Evolutionary conservation across 805 yeast species (phyloP).

Genomic region (Helenozyma baotianmanensis): DNA sequence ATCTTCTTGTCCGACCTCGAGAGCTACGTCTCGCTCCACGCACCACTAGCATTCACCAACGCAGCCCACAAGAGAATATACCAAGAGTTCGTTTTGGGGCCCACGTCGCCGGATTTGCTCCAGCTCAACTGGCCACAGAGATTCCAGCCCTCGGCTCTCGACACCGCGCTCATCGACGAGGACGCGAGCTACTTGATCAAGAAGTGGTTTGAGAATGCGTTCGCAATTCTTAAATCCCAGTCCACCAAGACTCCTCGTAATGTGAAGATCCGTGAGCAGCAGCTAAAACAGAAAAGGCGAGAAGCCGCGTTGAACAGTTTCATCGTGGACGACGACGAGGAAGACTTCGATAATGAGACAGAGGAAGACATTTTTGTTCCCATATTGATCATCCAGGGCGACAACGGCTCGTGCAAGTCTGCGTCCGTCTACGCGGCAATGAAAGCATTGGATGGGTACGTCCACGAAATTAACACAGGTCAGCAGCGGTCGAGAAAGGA

Average conservation of each 20-base stretch:
- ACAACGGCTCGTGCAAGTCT: conserved; percentile 74
- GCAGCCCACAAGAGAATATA: conserved; percentile 8
- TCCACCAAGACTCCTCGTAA: conserved; percentile 31
- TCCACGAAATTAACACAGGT: conserved; percentile 79
- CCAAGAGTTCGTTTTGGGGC: conserved; percentile 1
- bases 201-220: conserved; percentile 41
- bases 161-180: conserved; percentile 31
- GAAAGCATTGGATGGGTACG: conserved; percentile 58
- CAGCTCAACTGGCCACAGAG: conserved; percentile 23
- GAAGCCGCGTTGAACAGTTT: conserved; percentile 29
- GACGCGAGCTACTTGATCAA: conserved; percentile 20
- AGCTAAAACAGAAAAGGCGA: conserved; percentile 16
- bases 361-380: conserved; percentile 51
- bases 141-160: conserved; percentile 36
- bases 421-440: conserved; percentile 66
- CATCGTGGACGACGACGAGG: conserved; percentile 32
- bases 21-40: neutral
- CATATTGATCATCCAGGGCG: conserved; percentile 63
- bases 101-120: no score
- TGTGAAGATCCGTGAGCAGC: conserved; percentile 22
- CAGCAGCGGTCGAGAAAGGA: conserved; percentile 70
- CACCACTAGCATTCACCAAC: conserved; percentile 8
- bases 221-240: conserved; percentile 25
- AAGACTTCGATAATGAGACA: conserved; percentile 20
- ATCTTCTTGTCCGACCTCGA: no score